These are phyloP conservation scores for Periconia macrospinosa DNA, from an alignment of 2,329 filamentous ascomycete genomes.

Conservation along the genomic window DNA sequence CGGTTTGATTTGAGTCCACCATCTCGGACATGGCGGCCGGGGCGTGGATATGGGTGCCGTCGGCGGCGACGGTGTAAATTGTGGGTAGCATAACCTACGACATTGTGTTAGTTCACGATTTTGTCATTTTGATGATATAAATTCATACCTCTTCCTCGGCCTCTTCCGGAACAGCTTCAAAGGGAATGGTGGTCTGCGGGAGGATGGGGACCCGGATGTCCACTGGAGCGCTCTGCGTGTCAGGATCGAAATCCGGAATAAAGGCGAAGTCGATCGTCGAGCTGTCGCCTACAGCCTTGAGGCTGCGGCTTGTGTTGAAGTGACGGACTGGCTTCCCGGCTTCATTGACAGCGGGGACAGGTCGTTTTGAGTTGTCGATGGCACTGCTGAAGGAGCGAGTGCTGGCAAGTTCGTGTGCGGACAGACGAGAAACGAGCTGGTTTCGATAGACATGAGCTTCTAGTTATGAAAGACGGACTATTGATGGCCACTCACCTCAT, in stretches of 20 bases:
- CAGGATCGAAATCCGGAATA: constrained; percentile 56
- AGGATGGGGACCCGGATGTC: constrained; percentile 55
- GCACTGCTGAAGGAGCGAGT: constrained; percentile 59
- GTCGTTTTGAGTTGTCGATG: constrained; percentile 51
- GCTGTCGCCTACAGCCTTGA: constrained; percentile 59
- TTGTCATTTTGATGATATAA: not conserved
- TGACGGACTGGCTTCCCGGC: constrained; percentile 47
- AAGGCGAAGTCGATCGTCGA: constrained; percentile 67
- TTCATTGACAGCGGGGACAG: constrained; percentile 32
- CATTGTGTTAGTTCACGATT: constrained; percentile 13
- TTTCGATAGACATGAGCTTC: constrained; percentile 4
- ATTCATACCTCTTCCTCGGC: constrained; percentile 24
- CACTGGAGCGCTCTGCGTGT: constrained; percentile 39
- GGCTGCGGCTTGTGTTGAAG: constrained; percentile 64
- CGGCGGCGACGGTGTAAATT: constrained; percentile 57
- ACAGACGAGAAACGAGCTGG: constrained; percentile 55
- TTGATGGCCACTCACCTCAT: constrained; percentile 47
- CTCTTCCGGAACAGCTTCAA: constrained; percentile 16
- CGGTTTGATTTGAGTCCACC: constrained; percentile 58
- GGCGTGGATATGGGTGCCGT: constrained; percentile 50
- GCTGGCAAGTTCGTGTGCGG: constrained; percentile 56
- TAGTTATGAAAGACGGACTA: constrained; percentile 2
- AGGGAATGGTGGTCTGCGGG: constrained; percentile 24
- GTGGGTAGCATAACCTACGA: constrained; percentile 56
- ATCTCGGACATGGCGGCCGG: constrained; percentile 61